phyloP scores from a whole-genome alignment of 169 alveolate genomes.

The Eimeria praecox region DNA sequence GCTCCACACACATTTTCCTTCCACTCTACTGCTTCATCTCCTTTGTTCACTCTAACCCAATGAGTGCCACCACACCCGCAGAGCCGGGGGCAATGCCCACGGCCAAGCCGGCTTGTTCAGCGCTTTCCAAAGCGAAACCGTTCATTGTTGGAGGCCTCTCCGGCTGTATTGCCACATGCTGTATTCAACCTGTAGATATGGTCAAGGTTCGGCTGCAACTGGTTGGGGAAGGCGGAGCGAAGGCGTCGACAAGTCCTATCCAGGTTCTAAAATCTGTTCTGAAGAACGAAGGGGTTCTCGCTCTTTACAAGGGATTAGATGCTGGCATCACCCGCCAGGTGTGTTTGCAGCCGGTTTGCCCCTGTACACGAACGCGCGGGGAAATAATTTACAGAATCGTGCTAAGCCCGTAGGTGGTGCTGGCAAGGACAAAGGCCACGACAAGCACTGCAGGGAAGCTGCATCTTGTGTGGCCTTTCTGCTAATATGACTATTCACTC shows the following conservation, averaged over 20 bases:
- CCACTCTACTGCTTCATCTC: neutral
- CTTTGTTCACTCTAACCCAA: neutral
- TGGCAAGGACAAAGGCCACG: neutral
- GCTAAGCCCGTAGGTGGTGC: neutral
- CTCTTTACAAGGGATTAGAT: conserved; percentile 95
- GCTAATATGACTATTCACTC: neutral
- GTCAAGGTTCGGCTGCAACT: conserved; percentile 93
- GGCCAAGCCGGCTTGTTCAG: neutral
- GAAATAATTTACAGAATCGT: neutral
- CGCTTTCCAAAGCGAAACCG: conserved; percentile 85
- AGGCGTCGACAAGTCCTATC: conserved; percentile 87
- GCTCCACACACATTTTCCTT: neutral
- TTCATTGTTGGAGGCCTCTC: conserved; percentile 93
- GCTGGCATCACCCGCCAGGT: conserved; percentile 96
- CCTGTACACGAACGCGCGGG: neutral
- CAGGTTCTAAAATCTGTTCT: conserved; percentile 84
- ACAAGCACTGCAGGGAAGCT: neutral
- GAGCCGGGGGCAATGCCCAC: conserved; percentile 25
- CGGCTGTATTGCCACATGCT: conserved; percentile 93
- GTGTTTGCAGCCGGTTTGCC: neutral
- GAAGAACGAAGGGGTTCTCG: conserved; percentile 85
- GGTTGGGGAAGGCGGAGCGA: conserved; percentile 91
- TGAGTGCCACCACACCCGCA: neutral
- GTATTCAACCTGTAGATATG: conserved; percentile 94
- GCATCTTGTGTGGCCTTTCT: neutral